Evolutionary conservation across 1,139 yeast genomes (phyloP).

Genomic region (Blastobotrys elegans): DNA sequence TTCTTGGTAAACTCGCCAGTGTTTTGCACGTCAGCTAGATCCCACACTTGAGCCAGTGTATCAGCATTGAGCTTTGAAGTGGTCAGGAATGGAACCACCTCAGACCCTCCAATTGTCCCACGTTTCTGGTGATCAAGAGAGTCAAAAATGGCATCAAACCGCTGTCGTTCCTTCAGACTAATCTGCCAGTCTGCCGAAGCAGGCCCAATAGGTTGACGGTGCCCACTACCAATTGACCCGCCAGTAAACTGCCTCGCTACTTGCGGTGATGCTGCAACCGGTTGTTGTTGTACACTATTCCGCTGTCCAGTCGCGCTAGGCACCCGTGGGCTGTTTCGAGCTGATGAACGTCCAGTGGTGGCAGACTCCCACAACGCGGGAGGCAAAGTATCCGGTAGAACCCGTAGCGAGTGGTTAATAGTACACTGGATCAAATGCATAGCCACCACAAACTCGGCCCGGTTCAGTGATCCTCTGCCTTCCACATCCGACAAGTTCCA

Average conservation of each 20-base stretch:
- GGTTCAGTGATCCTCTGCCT: slow-evolving; percentile 64
- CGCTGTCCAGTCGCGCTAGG: slow-evolving; percentile 9
- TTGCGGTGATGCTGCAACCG: slow-evolving; percentile 14
- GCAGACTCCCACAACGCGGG: slow-evolving; percentile 32
- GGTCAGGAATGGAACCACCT: slow-evolving; percentile 84
- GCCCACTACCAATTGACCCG: slow-evolving; percentile 9
- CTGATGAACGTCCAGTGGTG: slow-evolving; percentile 21
- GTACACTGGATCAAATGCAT: slow-evolving; percentile 91
- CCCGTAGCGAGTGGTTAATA: slow-evolving; percentile 59
- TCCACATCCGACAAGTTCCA: slow-evolving; percentile 85
- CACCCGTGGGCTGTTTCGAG: slow-evolving; percentile 20
- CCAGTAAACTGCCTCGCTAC: slow-evolving; percentile 22
- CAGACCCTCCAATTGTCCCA: slow-evolving; percentile 60
- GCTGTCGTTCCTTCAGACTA: slow-evolving; percentile 63
- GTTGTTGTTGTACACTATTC: neutral
- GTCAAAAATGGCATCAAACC: slow-evolving; percentile 74
- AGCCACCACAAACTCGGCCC: slow-evolving; percentile 79
- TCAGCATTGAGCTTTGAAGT: slow-evolving; percentile 85
- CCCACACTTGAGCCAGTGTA: slow-evolving; percentile 88
- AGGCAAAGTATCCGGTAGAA: slow-evolving; percentile 68
- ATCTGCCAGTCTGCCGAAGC: slow-evolving; percentile 31
- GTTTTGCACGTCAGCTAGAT: slow-evolving; percentile 83
- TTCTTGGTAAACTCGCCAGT: slow-evolving; percentile 73
- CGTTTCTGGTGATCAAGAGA: slow-evolving; percentile 60
- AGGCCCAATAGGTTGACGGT: slow-evolving; percentile 11